Conservation (phyloP, 371 early-diverging fungal species). For the Circinella minor region DNA sequence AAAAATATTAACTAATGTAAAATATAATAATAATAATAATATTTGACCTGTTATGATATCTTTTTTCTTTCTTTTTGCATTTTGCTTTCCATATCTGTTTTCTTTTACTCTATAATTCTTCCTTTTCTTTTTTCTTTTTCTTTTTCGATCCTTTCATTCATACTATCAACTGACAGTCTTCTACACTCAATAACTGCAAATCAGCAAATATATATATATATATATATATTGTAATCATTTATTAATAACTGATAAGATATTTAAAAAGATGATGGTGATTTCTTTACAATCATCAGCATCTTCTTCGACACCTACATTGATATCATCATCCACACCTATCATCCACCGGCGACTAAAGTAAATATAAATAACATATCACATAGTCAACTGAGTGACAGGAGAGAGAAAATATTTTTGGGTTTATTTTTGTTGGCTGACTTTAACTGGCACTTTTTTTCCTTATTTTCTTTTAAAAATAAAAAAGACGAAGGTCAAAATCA, state of each 20-base stretch:
- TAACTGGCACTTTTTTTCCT: background rate
- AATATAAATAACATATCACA: background rate
- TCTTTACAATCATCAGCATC: conserved; percentile 1
- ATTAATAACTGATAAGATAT: too few species aligned
- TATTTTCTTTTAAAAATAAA: too few species aligned
- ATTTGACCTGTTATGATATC: background rate
- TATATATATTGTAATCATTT: too few species aligned
- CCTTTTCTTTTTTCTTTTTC: conserved; percentile 17
- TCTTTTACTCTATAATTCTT: conserved; percentile 5
- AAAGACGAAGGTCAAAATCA: conserved; percentile 48
- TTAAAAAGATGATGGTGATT: background rate
- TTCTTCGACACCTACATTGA: background rate
- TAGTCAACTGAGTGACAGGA: too few species aligned
- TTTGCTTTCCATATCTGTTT: conserved; percentile 3
- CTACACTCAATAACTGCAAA: background rate
- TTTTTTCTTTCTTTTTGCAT: conserved; percentile 15
- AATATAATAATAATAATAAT: too few species aligned
- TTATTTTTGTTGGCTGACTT: background rate
- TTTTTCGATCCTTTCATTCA: background rate
- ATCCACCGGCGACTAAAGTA: conserved; percentile 5
- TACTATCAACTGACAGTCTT: background rate
- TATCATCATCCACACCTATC: background rate
- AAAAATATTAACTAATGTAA: background rate
- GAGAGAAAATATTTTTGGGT: background rate
- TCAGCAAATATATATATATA: background rate